Evolutionary conservation across 208 protist genomes (phyloP), one percentile per base, ranked within the genome.

Genomic region (Trypanosoma melophagium): DNA sequence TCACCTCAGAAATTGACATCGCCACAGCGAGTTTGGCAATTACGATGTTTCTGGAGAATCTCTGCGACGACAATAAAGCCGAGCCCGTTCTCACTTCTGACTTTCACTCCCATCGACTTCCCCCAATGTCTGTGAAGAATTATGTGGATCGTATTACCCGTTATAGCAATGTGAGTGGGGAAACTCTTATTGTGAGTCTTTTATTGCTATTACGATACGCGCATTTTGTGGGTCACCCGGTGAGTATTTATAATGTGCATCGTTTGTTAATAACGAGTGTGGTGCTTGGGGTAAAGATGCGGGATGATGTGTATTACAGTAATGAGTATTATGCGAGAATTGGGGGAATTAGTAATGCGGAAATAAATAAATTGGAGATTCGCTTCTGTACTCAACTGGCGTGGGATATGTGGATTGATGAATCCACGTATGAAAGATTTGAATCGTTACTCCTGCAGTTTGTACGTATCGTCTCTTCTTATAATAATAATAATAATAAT

Each of bases 301-400:
- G 92, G 24, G 97, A 98, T 61, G 97, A 98, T 63, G 50, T 77
- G 31, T 98, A 94, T 71, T 98, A 92, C 56, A 96, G 76, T 56
- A 98, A 98, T 69, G 70, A 77, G 57, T 97, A 97, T 79, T 98
- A 97, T 73, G 89, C 79, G 42, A 76, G 81, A 35, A 92, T 98
- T 52, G 97, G 97, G 22, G 96, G 95, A 41, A 86, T 98, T 45
- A 76, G 69, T 14, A 52, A 64, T 7, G 58, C 53, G 1, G 94
- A 98, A 81, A 85, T 98, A 58, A 98, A 98, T 69, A 79, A 80
- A 51, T 79, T 98, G 3, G 95, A 98, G 69, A 21, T 97, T 24
- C 78, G 86, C 12, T 97, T 97, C 60, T 81, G 97, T 21, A 77
- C 66, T 19, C 60, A 72, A 21, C 66, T 97, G 9, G 76, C 86